These are phyloP conservation scores for Dendryphion nanum DNA, from an alignment of 2,329 filamentous ascomycete genomes.

Conservation along the genomic window DNA sequence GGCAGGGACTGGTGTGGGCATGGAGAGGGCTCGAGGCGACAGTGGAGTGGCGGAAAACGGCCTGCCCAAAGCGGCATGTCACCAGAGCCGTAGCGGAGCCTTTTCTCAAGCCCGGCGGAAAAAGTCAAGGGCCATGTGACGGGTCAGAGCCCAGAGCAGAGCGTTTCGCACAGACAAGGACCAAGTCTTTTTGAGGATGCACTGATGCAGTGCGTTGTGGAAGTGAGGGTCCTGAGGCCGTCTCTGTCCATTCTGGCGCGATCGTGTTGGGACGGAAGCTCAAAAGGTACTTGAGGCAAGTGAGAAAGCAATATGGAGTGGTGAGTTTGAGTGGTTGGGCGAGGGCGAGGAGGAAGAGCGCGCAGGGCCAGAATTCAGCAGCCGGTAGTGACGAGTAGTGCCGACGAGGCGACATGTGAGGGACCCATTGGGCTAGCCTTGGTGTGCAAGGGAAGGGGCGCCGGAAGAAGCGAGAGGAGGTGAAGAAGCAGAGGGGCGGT, in stretches of 20 bases:
- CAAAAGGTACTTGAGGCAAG: neutral
- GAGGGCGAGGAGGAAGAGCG: neutral
- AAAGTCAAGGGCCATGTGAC: slow-evolving; percentile 30
- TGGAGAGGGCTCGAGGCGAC: slow-evolving; percentile 9
- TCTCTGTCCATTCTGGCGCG: neutral
- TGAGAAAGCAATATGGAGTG: too few species aligned
- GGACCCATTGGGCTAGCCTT: too few species aligned
- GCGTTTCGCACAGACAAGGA: slow-evolving; percentile 14
- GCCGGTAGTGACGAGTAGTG: too few species aligned
- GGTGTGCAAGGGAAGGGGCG: too few species aligned
- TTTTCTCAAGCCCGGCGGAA: slow-evolving; percentile 24
- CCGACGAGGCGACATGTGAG: too few species aligned
- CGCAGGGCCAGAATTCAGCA: too few species aligned
- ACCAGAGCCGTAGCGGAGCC: slow-evolving; percentile 23
- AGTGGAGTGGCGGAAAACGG: slow-evolving; percentile 16
- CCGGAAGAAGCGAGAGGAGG: too few species aligned
- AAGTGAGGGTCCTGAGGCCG: slow-evolving; percentile 9
- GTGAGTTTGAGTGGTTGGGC: neutral
- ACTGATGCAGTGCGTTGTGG: slow-evolving; percentile 1
- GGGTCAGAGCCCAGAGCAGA: slow-evolving; percentile 7
- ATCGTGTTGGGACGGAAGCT: neutral
- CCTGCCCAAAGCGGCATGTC: slow-evolving; percentile 27
- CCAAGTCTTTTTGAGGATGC: neutral
- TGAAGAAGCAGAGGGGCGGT: too few species aligned
- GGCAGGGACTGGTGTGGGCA: too few species aligned